Conservation (phyloP, 2,329 filamentous ascomycete genomes). For the Fusarium cicatricum region DNA sequence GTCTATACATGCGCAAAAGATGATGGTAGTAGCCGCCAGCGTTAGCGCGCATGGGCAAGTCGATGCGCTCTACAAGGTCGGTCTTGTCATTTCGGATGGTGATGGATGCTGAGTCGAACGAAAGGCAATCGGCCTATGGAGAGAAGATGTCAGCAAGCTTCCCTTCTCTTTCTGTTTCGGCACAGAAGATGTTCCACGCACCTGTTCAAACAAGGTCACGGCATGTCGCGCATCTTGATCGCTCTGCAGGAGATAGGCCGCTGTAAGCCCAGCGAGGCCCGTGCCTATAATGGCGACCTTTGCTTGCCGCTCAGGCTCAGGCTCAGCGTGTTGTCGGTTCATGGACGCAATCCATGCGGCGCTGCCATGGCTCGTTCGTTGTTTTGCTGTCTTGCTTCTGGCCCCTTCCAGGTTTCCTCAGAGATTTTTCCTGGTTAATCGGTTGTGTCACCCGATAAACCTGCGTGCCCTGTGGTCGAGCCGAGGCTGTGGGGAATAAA, state of each 20-base stretch:
- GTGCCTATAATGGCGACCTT: conserved; percentile 49
- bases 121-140: conserved; percentile 44
- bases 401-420: not conserved
- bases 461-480: no score
- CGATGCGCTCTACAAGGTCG: conserved; percentile 46
- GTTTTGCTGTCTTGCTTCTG: not conserved
- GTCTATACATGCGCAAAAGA: conserved; percentile 63
- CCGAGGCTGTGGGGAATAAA: no score
- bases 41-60: conserved; percentile 51
- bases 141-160: not conserved
- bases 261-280: conserved; percentile 49
- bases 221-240: conserved; percentile 44
- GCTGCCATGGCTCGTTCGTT: not conserved
- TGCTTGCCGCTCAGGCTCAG: not conserved
- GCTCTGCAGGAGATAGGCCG: conserved; percentile 47
- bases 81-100: conserved; percentile 45
- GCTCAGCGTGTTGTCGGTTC: not conserved
- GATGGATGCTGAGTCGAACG: conserved; percentile 51
- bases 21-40: conserved; percentile 61
- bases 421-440: not conserved
- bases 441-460: not conserved
- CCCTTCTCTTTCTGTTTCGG: not conserved
- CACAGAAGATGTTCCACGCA: conserved; percentile 28
- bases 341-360: not conserved
- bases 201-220: conserved; percentile 51